Conservation (phyloP, 345 rosid genomes). For the Adansonia digitata region DNA sequence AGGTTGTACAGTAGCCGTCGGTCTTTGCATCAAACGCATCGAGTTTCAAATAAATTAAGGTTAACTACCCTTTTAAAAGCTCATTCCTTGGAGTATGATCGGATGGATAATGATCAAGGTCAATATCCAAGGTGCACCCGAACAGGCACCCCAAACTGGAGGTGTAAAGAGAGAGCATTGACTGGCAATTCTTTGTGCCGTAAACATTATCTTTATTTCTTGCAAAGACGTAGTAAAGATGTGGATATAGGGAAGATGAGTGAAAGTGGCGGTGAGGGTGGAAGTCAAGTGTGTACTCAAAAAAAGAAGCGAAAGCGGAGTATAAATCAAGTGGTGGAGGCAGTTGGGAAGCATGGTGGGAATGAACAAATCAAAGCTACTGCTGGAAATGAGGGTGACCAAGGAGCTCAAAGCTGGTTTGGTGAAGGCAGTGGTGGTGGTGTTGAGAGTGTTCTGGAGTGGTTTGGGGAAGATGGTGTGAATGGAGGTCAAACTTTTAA, state of each 20-base stretch:
- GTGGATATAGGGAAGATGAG: neutral
- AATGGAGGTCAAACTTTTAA: slow-evolving; percentile 20
- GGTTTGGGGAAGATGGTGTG: slow-evolving; percentile 15
- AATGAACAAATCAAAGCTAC: neutral
- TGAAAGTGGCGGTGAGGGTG: neutral
- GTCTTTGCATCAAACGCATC: neutral
- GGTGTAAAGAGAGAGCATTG: neutral
- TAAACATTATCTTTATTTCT: neutral
- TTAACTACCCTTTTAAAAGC: neutral
- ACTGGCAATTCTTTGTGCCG: neutral
- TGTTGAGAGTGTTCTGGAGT: slow-evolving; percentile 12
- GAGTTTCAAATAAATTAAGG: neutral
- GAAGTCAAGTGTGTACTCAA: slow-evolving; percentile 6
- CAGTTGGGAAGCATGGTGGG: neutral
- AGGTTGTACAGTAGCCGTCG: neutral
- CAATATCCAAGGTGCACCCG: neutral
- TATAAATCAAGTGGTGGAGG: neutral
- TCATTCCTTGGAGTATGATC: neutral
- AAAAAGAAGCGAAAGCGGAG: slow-evolving; percentile 10
- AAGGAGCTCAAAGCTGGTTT: slow-evolving; percentile 17
- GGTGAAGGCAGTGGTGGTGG: slow-evolving; percentile 13
- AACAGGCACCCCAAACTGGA: neutral
- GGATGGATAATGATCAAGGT: neutral
- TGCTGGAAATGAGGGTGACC: slow-evolving; percentile 10
- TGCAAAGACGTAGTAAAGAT: neutral